Conservation (phyloP, 192 early-diverging fungal genomes). For the Backusella macrospora region DNA sequence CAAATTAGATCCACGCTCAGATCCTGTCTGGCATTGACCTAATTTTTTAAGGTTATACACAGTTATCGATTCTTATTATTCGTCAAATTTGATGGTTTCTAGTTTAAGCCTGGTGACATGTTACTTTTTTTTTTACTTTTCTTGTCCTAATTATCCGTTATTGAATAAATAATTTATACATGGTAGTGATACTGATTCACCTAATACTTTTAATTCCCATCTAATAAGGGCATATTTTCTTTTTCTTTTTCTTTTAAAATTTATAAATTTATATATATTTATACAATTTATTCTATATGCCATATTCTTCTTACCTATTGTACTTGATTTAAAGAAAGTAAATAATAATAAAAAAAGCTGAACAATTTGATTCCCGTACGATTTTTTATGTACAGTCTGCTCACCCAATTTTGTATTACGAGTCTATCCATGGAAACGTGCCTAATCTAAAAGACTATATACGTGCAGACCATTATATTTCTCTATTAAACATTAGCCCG, state of each 20-base stretch:
- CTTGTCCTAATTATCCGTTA: slow-evolving; percentile 11
- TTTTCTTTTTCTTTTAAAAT: too few species aligned
- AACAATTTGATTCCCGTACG: neutral
- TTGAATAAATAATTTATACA: slow-evolving; percentile 13
- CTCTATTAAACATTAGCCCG: neutral
- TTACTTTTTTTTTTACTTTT: neutral
- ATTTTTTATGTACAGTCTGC: slow-evolving; percentile 8
- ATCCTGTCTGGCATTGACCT: neutral
- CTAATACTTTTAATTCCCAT: neutral
- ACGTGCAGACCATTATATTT: neutral
- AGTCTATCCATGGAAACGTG: neutral
- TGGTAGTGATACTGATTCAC: neutral
- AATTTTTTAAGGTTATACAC: slow-evolving; percentile 1
- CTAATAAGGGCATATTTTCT: slow-evolving; percentile 7
- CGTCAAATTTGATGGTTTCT: neutral
- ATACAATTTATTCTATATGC: neutral
- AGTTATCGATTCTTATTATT: neutral
- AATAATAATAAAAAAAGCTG: neutral
- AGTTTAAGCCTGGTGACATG: neutral
- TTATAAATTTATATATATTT: neutral
- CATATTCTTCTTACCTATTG: neutral
- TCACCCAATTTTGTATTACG: slow-evolving; percentile 12
- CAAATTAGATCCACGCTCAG: slow-evolving; percentile 4
- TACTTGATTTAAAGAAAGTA: neutral
- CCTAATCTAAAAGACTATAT: neutral